Conservation (phyloP, 805 yeast species). For the Barnettozyma californica region DNA sequence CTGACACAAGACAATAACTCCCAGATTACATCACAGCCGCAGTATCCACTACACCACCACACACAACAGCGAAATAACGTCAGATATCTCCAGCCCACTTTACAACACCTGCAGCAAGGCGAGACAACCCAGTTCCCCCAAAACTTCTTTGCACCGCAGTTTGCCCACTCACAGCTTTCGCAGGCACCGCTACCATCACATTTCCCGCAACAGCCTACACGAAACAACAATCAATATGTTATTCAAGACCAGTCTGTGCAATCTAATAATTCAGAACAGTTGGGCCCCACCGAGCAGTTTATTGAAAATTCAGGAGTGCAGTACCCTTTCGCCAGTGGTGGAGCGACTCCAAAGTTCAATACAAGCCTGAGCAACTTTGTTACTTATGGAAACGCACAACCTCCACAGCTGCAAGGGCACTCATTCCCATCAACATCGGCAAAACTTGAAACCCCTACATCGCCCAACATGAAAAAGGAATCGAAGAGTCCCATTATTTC, state of each 20-base stretch:
- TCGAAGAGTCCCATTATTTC: conserved; percentile 3
- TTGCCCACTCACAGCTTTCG: conserved; percentile 1
- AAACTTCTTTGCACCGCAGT: not conserved
- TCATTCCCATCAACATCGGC: not conserved
- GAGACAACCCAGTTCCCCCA: not conserved
- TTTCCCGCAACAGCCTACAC: not conserved
- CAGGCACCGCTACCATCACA: conserved; percentile 3
- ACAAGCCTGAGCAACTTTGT: not conserved
- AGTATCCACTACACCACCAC: too few species aligned
- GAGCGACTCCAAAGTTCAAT: not conserved
- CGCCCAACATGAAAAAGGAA: conserved; percentile 1
- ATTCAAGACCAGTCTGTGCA: not conserved
- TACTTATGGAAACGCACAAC: not conserved
- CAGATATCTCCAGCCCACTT: not conserved
- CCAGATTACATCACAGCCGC: not conserved
- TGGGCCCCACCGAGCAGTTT: not conserved
- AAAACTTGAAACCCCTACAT: not conserved
- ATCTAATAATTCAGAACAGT: not conserved
- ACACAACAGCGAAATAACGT: not conserved
- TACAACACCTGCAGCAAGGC: not conserved
- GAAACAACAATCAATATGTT: not conserved
- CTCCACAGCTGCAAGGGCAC: not conserved
- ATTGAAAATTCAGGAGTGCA: not conserved
- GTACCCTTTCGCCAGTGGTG: not conserved
- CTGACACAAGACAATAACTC: not conserved